These are phyloP conservation scores for Chernovozyma aurita DNA, from an alignment of 1,139 yeast species.

Conservation along the genomic window DNA sequence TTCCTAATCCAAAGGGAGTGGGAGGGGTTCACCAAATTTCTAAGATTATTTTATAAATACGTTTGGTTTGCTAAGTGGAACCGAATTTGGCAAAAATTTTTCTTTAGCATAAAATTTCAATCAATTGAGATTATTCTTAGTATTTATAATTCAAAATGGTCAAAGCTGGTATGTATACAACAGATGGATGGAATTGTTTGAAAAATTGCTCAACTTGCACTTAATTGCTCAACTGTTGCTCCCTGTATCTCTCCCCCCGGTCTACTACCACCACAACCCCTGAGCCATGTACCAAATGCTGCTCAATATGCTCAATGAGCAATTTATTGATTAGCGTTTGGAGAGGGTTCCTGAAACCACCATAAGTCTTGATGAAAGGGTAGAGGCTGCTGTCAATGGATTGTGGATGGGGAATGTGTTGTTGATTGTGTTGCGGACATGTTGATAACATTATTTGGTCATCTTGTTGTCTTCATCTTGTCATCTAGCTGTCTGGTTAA, in stretches of 20 bases:
- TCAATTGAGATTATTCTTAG: neutral
- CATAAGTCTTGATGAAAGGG: neutral
- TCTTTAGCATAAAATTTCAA: slow-evolving; percentile 1
- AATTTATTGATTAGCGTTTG: no score
- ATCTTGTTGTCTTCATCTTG: no score
- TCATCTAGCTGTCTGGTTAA: no score
- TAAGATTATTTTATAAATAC: neutral
- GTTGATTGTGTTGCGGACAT: no score
- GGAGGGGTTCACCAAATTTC: neutral
- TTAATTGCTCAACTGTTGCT: neutral
- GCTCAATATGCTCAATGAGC: no score
- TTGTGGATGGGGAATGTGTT: no score
- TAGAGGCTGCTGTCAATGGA: neutral
- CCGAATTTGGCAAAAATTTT: no score
- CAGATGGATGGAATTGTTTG: neutral
- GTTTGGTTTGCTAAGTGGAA: neutral
- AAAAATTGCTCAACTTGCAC: neutral
- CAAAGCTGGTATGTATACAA: slow-evolving; percentile 8
- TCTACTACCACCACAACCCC: no score
- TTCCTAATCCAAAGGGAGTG: neutral
- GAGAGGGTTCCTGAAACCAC: neutral
- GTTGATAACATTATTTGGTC: no score
- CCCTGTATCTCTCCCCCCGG: no score
- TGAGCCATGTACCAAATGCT: no score
- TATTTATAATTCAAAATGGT: slow-evolving; percentile 7